Evolutionary conservation across 495 filamentous ascomycete species (phyloP), one percentile per base, ranked within the genome.

Genomic region (Wilcoxina mikolae): DNA sequence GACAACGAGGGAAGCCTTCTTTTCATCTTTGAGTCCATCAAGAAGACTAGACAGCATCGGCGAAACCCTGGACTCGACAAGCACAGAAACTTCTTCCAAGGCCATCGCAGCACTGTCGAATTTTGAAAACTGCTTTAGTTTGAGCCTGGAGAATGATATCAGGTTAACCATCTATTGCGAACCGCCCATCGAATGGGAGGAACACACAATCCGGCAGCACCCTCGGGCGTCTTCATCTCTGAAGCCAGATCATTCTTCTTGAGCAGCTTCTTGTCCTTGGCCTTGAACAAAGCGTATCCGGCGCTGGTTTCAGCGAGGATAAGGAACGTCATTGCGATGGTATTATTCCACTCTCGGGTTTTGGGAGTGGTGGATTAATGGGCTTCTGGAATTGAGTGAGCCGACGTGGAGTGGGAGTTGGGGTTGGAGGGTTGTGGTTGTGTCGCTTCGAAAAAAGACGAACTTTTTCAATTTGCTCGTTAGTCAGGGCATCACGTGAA

Each of bases 221-320:
- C 85, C 71, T 96, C 87, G 25, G 86, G 80, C 38, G 83, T 85
- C 27, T 78, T 76, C 42, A 83, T 76, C 65, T 94, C 82, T 39
- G 78, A 75, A 25, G 75, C 71, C 57, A 94, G 66, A 64, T 86
- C 78, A 69, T 87, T 83, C 58, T 80, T 79, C 72, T 94, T 88
- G 51, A 99, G 76, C 39, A 96, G 76, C 76, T 95, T 96, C 78
- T 94, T 95, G 80, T 94, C 89, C 69, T 84, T 85, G 25, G 93
- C 85, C 74, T 99, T 96, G 74, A 96, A 85, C 64, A 98, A 78
- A 67, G 88, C 93, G 76, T 95, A 95, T 60, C 93, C 91, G 60
- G 90, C 93, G 70, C 82, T 84, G 64, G 91, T 98, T 72, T 98
- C 91, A 54, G 83, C 83, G 54, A 93, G 78, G 69, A 86, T 82